Evolutionary conservation across 106 monocot species (phyloP).

Genomic region (Phalaenopsis aphrodite): DNA sequence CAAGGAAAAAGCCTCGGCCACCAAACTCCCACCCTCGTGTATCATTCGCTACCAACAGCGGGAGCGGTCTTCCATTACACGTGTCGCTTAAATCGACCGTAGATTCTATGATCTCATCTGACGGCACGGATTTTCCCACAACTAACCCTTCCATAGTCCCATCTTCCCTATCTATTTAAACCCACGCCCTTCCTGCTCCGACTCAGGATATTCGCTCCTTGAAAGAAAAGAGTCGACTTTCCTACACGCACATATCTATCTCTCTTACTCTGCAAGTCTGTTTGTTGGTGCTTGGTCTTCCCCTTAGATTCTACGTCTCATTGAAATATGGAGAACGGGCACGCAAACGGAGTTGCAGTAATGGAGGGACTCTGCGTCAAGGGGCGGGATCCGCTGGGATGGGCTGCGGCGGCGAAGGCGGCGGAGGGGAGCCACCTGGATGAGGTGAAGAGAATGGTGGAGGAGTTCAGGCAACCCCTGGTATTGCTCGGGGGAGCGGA

Average conservation of each 20-base stretch:
- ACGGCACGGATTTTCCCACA: neutral
- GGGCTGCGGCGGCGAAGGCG: slow-evolving; percentile 17
- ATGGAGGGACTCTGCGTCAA: neutral
- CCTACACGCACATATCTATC: neutral
- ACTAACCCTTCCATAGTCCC: neutral
- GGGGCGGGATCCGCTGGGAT: slow-evolving; percentile 9
- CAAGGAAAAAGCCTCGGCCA: neutral
- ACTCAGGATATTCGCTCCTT: neutral
- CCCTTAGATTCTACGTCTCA: neutral
- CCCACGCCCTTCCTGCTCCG: neutral
- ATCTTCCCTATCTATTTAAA: neutral
- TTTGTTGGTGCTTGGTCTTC: neutral
- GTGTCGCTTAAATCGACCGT: too few relatives aligned
- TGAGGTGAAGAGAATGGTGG: slow-evolving; percentile 26
- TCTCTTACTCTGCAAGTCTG: neutral
- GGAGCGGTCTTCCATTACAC: neutral
- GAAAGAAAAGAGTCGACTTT: neutral
- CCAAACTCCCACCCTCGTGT: neutral
- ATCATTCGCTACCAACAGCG: neutral
- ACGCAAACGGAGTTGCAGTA: neutral
- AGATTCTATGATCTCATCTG: neutral
- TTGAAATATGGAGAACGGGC: slow-evolving; percentile 6
- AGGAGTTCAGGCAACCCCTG: slow-evolving; percentile 13
- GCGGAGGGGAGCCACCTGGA: slow-evolving; percentile 22
- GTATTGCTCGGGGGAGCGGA: slow-evolving; percentile 14